Percentiles rank a stretch among this genome's conserved stretches.
phyloP scores from a whole-genome alignment of 805 yeast species.

The Saccharomyces kudriavzevii region DNA sequence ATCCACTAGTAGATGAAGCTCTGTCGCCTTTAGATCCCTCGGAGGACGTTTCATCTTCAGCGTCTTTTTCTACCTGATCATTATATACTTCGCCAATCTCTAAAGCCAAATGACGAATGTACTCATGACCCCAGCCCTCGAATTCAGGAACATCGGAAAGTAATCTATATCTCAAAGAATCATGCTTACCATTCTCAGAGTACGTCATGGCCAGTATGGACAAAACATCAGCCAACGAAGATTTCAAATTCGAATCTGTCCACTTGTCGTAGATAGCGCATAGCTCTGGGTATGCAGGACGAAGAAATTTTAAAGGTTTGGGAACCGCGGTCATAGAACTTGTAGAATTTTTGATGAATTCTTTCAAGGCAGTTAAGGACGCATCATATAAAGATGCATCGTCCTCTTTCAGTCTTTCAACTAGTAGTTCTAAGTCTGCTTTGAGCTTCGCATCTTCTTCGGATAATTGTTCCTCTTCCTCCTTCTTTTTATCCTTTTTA shows the following conservation, averaged over 20 bases:
- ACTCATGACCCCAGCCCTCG: constrained; percentile 96
- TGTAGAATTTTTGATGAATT: constrained; percentile 80
- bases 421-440: constrained; percentile 76
- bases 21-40: constrained; percentile 8
- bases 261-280: constrained; percentile 60
- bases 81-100: constrained; percentile 88
- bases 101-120: constrained; percentile 87
- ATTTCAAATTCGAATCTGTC: constrained; percentile 42
- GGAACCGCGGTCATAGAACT: constrained; percentile 99
- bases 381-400: constrained; percentile 41
- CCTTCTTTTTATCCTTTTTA: constrained; percentile 25
- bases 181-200: constrained; percentile 71
- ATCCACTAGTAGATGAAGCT: constrained; percentile 8
- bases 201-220: constrained; percentile 95
- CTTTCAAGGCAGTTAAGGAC: constrained; percentile 64
- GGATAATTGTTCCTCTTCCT: constrained; percentile 71
- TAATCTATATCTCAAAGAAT: constrained; percentile 73
- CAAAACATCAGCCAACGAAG: constrained; percentile 73
- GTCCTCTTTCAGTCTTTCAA: constrained; percentile 62
- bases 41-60: constrained; percentile 11
- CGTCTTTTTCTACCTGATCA: constrained; percentile 38
- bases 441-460: constrained; percentile 90
- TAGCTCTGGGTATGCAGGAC: constrained; percentile 75
- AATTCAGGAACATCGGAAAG: constrained; percentile 48
- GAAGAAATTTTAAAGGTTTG: constrained; percentile 88